Base-by-base conservation (phyloP, 208 protist species). In the Trypanosoma conorhini region DNA sequence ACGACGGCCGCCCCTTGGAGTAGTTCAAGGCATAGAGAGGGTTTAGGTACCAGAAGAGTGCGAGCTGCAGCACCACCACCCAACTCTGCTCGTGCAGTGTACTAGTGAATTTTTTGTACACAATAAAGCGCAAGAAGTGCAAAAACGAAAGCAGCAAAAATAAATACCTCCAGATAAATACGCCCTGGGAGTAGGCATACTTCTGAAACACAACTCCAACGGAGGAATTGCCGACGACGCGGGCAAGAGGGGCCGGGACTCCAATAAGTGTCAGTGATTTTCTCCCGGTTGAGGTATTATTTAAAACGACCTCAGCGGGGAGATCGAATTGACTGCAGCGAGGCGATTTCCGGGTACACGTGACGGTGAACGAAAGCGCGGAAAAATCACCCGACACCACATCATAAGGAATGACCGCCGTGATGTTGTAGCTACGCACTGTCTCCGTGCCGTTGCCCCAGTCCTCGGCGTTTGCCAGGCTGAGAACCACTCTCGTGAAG, bases 41-140 rank as follows among this genome's bases (percentile, higher is more conserved):
- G 67, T 96, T 77, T 24, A 96, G 61, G 61, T 94, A 96, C 85
- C 80, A 92, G 22, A 94, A 50, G 24, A 93, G 77, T 21, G 70
- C 73, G 3, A 91, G 57, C 66, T 93, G 88, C 50, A 94, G 63
- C 3, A 81, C 50, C 28, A 93, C n/a, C 38, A 91, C 81, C 82
- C 86, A 92, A 30, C 30, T 59, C 62, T 96, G 88, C 63, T 96
- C 91, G 69, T 93, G 89, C 42, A 94, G 52, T 38, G 69, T 81
- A 67, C 71, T 85, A 15, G 86, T 93, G 69, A 77, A 91, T 68
- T 82, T 83, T 40, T 79, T 71, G 54, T 84, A 79, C n/a, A 72
- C 77, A 40, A 90, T 62, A 68, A 95, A 95, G 42, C 87, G 83
- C 42, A 91, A 46, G 10, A 81, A 67, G 62, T 93, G 90, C 7